Percentiles rank a stretch among this genome's conserved stretches.
Evolutionary conservation across 2,329 filamentous ascomycete genomes (phyloP).

Genomic region (Mariannaea sp.): DNA sequence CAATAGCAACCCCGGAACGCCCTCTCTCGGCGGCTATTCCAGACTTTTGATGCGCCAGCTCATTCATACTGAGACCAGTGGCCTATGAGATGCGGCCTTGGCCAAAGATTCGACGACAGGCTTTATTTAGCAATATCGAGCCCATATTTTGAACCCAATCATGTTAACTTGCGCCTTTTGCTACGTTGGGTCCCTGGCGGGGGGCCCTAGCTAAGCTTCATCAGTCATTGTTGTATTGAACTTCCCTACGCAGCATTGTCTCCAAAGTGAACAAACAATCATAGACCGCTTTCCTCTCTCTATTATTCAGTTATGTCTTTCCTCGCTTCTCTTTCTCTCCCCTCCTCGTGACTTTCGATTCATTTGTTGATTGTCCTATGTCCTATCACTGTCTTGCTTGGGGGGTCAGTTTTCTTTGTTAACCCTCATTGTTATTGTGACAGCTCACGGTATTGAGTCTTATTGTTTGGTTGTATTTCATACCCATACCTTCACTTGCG

Average conservation of each 20-base stretch:
- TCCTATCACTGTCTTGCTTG: slow-evolving; percentile 19
- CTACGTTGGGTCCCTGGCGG: slow-evolving; percentile 25
- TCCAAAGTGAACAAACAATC: slow-evolving; percentile 5
- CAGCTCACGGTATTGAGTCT: slow-evolving; percentile 12
- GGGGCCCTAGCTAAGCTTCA: slow-evolving; percentile 8
- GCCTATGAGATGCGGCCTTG: slow-evolving; percentile 33
- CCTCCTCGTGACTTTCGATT: slow-evolving; percentile 6
- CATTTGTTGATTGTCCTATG: slow-evolving; percentile 3
- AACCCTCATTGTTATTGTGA: not conserved
- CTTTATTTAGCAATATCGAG: slow-evolving; percentile 39
- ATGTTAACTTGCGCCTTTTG: slow-evolving; percentile 27
- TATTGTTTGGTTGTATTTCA: slow-evolving; percentile 21
- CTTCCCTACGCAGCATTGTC: slow-evolving; percentile 4
- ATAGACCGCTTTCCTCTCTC: slow-evolving; percentile 2
- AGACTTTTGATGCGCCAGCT: slow-evolving; percentile 38
- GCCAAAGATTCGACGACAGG: slow-evolving; percentile 19
- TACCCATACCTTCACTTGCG: slow-evolving; percentile 13
- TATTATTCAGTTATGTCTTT: slow-evolving; percentile 3
- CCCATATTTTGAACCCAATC: slow-evolving; percentile 32
- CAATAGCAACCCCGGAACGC: slow-evolving; percentile 36
- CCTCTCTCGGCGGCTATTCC: slow-evolving; percentile 47
- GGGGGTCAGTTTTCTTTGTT: slow-evolving; percentile 34
- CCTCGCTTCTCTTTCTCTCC: not conserved
- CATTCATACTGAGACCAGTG: slow-evolving; percentile 28
- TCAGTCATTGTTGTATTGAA: slow-evolving; percentile 6